Conservation (phyloP, 345 rosid genomes). For the Linum usitatissimum region DNA sequence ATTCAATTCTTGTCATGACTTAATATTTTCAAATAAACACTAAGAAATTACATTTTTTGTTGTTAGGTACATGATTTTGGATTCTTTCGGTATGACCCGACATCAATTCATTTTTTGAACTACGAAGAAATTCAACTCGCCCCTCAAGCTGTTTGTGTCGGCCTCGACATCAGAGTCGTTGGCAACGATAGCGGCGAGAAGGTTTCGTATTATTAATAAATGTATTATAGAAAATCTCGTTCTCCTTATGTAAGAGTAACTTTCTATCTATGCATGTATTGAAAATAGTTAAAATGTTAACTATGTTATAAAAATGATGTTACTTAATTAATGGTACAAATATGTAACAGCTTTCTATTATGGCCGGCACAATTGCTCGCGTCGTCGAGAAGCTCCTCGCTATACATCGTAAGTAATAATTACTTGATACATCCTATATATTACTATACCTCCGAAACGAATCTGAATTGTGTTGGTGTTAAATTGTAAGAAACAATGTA, state of each 20-base stretch:
- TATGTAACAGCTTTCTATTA: constrained; percentile 66
- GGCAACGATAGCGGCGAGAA: constrained; percentile 97
- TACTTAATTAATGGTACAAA: background rate
- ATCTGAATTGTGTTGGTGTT: too few species aligned
- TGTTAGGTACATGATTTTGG: constrained; percentile 94
- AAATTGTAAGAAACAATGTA: too few species aligned
- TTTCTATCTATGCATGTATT: too few species aligned
- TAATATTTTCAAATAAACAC: too few species aligned
- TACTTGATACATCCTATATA: too few species aligned
- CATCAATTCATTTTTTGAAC: constrained; percentile 52
- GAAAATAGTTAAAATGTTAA: too few species aligned
- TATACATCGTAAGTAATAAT: constrained; percentile 48
- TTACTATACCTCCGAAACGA: too few species aligned
- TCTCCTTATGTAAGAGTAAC: too few species aligned
- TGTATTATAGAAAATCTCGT: background rate
- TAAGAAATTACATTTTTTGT: background rate
- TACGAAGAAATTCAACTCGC: constrained; percentile 94
- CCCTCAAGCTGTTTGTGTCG: constrained; percentile 84
- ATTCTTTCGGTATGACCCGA: constrained; percentile 77
- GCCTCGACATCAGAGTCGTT: constrained; percentile 66
- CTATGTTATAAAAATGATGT: background rate
- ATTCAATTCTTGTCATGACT: background rate
- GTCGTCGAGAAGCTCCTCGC: constrained; percentile 88
- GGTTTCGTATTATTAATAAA: constrained; percentile 25
- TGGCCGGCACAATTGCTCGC: constrained; percentile 92